Evolutionary conservation across 352 stramenopile genomes (phyloP).

Genomic region (Phytophthora cryptogea): DNA sequence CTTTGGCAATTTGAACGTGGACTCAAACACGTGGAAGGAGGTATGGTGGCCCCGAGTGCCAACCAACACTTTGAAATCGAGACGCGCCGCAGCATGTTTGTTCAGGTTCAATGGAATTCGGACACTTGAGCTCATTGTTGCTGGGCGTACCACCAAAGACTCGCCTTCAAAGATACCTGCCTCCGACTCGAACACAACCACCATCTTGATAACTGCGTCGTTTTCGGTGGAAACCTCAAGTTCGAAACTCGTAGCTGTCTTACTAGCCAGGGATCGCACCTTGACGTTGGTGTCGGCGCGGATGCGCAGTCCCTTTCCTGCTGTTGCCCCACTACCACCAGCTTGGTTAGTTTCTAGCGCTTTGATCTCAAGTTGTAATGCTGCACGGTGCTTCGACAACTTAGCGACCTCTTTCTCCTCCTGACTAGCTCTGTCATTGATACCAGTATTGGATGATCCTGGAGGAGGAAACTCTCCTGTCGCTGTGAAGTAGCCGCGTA

Average conservation of each 20-base stretch:
- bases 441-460: conserved; percentile 15
- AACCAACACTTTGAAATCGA: conserved; percentile 81
- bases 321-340: conserved; percentile 10
- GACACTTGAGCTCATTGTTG: conserved; percentile 47
- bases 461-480: conserved; percentile 46
- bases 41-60: conserved; percentile 77
- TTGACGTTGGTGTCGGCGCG: conserved; percentile 61
- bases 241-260: conserved; percentile 63
- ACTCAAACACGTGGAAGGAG: conserved; percentile 90
- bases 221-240: conserved; percentile 86
- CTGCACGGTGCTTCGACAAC: conserved; percentile 81
- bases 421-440: conserved; percentile 47
- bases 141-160: conserved; percentile 69
- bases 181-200: conserved; percentile 87
- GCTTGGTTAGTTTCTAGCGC: conserved; percentile 58
- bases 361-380: conserved; percentile 79
- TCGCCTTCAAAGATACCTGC: conserved; percentile 88
- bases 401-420: conserved; percentile 83
- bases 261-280: conserved; percentile 58
- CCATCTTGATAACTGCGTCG: conserved; percentile 88
- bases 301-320: conserved; percentile 56
- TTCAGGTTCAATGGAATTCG: conserved; percentile 60
- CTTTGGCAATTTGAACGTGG: conserved; percentile 74
- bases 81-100: conserved; percentile 67
- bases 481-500: conserved; percentile 65